These are phyloP conservation scores for Arthrobotrys entomopaga DNA, from an alignment of 2,329 filamentous ascomycete genomes.

Conservation along the genomic window DNA sequence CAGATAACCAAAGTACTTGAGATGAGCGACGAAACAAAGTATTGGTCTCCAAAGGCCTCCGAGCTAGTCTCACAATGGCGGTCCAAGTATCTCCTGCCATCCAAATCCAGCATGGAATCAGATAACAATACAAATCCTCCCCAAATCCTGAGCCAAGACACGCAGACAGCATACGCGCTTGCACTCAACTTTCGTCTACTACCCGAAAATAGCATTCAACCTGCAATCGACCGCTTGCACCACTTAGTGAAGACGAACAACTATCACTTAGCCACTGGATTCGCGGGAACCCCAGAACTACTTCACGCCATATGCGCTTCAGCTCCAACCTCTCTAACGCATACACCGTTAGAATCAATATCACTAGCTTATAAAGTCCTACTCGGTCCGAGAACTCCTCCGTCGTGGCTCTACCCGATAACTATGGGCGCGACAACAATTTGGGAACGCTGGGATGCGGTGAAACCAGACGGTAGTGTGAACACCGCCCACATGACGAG, in stretches of 20 bases:
- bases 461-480: slow-evolving; percentile 64
- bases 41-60: slow-evolving; percentile 14
- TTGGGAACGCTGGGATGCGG: slow-evolving; percentile 67
- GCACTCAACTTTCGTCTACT: slow-evolving; percentile 62
- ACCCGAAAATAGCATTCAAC: slow-evolving; percentile 50
- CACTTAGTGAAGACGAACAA: slow-evolving; percentile 60
- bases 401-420: slow-evolving; percentile 66
- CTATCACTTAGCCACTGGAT: slow-evolving; percentile 64
- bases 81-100: slow-evolving; percentile 20
- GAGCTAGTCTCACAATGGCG: slow-evolving; percentile 33
- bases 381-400: slow-evolving; percentile 64
- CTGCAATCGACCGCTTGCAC: slow-evolving; percentile 60
- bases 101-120: neutral
- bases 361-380: slow-evolving; percentile 65
- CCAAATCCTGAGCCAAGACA: slow-evolving; percentile 61
- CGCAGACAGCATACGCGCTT: slow-evolving; percentile 63
- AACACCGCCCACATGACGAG: slow-evolving; percentile 66
- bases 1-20: slow-evolving; percentile 61
- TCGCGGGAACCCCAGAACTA: slow-evolving; percentile 64
- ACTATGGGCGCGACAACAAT: slow-evolving; percentile 65
- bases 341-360: slow-evolving; percentile 9
- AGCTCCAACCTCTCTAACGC: slow-evolving; percentile 28
- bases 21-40: slow-evolving; percentile 57
- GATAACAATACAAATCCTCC: neutral
- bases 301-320: slow-evolving; percentile 60